A percentile compares a stretch with the other conserved stretches of the same genome.
These are phyloP conservation scores for Kondoa subrosea DNA, from an alignment of 768 basidiomycete species.

Conservation along the genomic window DNA sequence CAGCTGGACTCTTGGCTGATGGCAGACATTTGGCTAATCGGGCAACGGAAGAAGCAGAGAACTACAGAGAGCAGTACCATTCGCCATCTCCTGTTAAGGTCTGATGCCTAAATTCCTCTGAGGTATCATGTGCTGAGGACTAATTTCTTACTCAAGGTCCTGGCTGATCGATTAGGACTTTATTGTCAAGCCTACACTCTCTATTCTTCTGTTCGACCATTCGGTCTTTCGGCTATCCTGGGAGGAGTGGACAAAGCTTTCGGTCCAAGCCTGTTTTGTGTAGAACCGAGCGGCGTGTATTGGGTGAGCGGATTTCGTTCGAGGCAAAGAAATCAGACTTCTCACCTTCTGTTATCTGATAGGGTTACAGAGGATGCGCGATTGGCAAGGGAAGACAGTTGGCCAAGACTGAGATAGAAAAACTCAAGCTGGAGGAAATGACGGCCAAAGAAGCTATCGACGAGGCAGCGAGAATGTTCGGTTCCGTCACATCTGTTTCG, in stretches of 20 bases:
- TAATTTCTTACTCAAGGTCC: slow-evolving; percentile 38
- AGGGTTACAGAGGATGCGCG: slow-evolving; percentile 95
- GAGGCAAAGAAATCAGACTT: background rate
- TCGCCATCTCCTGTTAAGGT: slow-evolving; percentile 66
- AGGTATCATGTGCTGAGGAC: background rate
- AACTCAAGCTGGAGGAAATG: slow-evolving; percentile 68
- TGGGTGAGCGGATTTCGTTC: slow-evolving; percentile 42
- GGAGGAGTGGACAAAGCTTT: slow-evolving; percentile 60
- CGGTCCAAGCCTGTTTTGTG: slow-evolving; percentile 59
- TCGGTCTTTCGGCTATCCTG: slow-evolving; percentile 83
- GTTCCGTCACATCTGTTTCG: slow-evolving; percentile 17
- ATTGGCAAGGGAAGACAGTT: slow-evolving; percentile 94
- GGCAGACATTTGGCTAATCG: slow-evolving; percentile 70
- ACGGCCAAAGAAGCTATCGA: slow-evolving; percentile 67
- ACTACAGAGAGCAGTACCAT: slow-evolving; percentile 55
- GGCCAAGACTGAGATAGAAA: slow-evolving; percentile 96
- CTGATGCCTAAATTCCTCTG: slow-evolving; percentile 19
- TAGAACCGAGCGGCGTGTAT: slow-evolving; percentile 88
- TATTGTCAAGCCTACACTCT: slow-evolving; percentile 92
- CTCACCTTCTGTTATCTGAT: too few relatives aligned
- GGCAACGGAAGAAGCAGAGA: slow-evolving; percentile 65
- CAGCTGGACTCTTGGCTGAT: slow-evolving; percentile 83
- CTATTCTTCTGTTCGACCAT: slow-evolving; percentile 93
- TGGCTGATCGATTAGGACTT: slow-evolving; percentile 64
- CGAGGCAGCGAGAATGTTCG: slow-evolving; percentile 90